These are phyloP conservation scores for Exutisphaerella laricina DNA, from an alignment of 2,329 filamentous ascomycete species.

Conservation along the genomic window DNA sequence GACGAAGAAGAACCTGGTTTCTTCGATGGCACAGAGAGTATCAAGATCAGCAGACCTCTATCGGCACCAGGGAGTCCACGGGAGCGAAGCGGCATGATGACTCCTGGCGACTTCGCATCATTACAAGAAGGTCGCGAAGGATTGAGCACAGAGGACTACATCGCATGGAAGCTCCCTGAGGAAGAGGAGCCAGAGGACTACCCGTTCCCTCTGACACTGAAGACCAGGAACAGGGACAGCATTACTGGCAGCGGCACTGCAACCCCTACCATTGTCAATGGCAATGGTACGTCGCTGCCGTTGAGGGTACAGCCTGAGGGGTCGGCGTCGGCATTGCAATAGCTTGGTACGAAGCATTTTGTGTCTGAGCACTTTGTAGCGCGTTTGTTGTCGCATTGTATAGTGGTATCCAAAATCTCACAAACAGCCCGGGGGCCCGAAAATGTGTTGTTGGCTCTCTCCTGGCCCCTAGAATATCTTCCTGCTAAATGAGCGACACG, in stretches of 20 bases:
- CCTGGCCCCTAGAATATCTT: no score
- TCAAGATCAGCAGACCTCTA: conserved; percentile 91
- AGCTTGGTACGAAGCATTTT: no score
- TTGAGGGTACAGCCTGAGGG: conserved; percentile 8
- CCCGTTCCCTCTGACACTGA: conserved; percentile 63
- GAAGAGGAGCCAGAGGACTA: conserved; percentile 77
- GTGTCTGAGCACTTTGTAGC: no score
- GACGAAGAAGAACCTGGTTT: conserved; percentile 73
- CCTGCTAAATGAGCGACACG: no score
- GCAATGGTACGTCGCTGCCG: conserved; percentile 19
- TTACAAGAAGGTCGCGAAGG: conserved; percentile 92
- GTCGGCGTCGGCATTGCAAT: not conserved
- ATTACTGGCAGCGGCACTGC: conserved; percentile 13
- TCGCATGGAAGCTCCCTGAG: conserved; percentile 89
- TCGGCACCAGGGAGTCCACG: conserved; percentile 90
- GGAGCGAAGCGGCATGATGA: conserved; percentile 96
- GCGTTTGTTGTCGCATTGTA: no score
- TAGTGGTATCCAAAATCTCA: no score
- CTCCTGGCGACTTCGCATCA: conserved; percentile 93
- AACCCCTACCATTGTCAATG: conserved; percentile 22
- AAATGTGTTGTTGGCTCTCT: no score
- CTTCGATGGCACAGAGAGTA: conserved; percentile 76
- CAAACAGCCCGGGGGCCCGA: no score
- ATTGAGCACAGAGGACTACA: conserved; percentile 92
- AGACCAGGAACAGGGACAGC: conserved; percentile 38